A percentile compares a stretch with the other conserved stretches of the same genome.
Evolutionary conservation across 2,329 filamentous ascomycete genomes (phyloP).

Genomic region (Penicillium sp.): DNA sequence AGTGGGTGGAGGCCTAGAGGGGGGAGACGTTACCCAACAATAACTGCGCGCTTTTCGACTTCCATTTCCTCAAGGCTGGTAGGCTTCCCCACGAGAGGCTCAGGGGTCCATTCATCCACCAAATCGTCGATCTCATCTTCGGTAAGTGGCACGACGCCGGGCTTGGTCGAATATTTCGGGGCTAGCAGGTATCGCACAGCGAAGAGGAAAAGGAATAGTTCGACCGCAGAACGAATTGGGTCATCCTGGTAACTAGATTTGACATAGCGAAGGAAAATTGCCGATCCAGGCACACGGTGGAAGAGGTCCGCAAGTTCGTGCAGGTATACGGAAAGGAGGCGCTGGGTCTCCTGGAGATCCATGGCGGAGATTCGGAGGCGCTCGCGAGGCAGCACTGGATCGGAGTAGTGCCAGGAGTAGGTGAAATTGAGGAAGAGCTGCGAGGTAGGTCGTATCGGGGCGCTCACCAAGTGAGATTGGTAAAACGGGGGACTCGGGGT

Average conservation of each 20-base stretch:
- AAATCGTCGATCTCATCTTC: slow-evolving; percentile 98
- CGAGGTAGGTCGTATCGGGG: not conserved
- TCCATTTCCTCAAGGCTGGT: slow-evolving; percentile 77
- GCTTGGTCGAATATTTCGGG: slow-evolving; percentile 90
- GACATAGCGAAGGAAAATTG: slow-evolving; percentile 92
- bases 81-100: slow-evolving; percentile 77
- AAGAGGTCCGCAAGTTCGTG: slow-evolving; percentile 66
- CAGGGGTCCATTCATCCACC: slow-evolving; percentile 93
- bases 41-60: slow-evolving; percentile 79
- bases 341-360: slow-evolving; percentile 59
- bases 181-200: slow-evolving; percentile 90
- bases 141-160: slow-evolving; percentile 82
- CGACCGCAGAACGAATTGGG: slow-evolving; percentile 87
- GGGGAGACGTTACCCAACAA: slow-evolving; percentile 69
- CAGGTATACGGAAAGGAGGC: slow-evolving; percentile 55
- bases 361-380: slow-evolving; percentile 39
- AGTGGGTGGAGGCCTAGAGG: not conserved
- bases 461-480: not conserved
- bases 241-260: slow-evolving; percentile 98
- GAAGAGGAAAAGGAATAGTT: slow-evolving; percentile 91
- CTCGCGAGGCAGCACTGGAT: slow-evolving; percentile 5
- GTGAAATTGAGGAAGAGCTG: too few species aligned
- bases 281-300: slow-evolving; percentile 88
- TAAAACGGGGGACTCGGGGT: slow-evolving; percentile 4
- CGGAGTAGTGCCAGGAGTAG: not conserved